Evolutionary conservation across 1,139 yeast species (phyloP), one percentile per base, ranked within the genome.

Genomic region (Pichia sp.): DNA sequence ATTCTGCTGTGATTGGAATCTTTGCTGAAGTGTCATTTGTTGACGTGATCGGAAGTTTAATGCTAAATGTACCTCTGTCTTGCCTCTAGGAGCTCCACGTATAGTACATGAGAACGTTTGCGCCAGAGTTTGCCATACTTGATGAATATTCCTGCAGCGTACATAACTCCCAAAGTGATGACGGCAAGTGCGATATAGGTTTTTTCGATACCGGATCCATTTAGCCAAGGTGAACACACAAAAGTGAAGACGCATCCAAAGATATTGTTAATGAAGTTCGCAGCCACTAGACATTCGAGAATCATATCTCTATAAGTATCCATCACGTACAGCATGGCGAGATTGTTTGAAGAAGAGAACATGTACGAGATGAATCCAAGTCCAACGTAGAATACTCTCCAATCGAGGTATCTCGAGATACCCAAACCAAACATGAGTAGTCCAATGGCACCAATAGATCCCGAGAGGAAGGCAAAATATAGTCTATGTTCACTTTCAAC

Each of bases 281-380:
- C 66, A 4, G 62, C 64, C 27, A 60, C 62, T 56, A 64, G 53
- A 46, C 61, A 58, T 44, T 64, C 69, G 17, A 63, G 51, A 20
- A 63, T 62, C 52, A 63, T 51, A 27, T 64, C 65, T 5, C 65
- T 65, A 41, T 64, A 64, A 1, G 67, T 63, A 40, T 62, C 67
- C 58, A 64, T 61, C 31, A 64, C 55, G 36, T 64, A 63, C 7
- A 62, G 49, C 66, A 64, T 58, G 27, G 66, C 53, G 9, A 63
- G 55, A 41, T 63, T 67, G 30, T 66, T 63, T 3, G 64, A 55
- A 21, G 64, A 57, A 32, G 67, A 64, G 39, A 57, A 64, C 16
- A 66, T 61, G 29, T 63, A 58, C 8, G 66, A 65, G 30, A 63
- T 60, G 32, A 63, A 52, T 2, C 60, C 68, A 23, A 64, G 51